These are phyloP conservation scores for Coprinopsis cinerea DNA, from an alignment of 768 basidiomycete species.

Conservation along the genomic window DNA sequence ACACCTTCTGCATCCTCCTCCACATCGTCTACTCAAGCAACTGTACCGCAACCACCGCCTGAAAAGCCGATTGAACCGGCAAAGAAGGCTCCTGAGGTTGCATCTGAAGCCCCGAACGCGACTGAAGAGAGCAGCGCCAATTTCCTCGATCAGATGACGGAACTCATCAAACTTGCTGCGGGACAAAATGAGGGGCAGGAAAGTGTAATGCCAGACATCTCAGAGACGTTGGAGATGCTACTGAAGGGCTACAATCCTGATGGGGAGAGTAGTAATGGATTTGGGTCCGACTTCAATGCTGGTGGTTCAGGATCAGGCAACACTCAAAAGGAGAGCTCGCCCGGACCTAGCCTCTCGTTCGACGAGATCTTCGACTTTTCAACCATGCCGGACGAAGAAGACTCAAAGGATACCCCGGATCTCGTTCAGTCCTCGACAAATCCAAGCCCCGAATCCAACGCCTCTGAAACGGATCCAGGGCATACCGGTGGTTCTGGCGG, in stretches of 20 bases:
- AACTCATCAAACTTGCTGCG: slow-evolving; percentile 50
- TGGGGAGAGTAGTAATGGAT: slow-evolving; percentile 25
- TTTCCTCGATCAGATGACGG: slow-evolving; percentile 60
- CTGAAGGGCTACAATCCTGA: slow-evolving; percentile 46
- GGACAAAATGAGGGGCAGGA: slow-evolving; percentile 34
- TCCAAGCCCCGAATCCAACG: slow-evolving; percentile 69
- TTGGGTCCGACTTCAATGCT: slow-evolving; percentile 24
- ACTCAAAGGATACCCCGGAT: slow-evolving; percentile 61
- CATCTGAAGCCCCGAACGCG: too few relatives aligned
- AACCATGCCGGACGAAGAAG: slow-evolving; percentile 52
- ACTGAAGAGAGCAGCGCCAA: slow-evolving; percentile 59
- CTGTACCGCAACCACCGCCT: neutral
- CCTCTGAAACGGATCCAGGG: slow-evolving; percentile 45
- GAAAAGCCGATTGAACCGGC: slow-evolving; percentile 19
- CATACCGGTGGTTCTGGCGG: too few relatives aligned
- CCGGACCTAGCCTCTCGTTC: slow-evolving; percentile 39
- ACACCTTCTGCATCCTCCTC: slow-evolving; percentile 29
- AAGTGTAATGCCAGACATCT: slow-evolving; percentile 41
- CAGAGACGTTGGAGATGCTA: slow-evolving; percentile 57
- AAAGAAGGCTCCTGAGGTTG: slow-evolving; percentile 38
- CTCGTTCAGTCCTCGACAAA: slow-evolving; percentile 68
- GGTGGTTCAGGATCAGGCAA: too few relatives aligned
- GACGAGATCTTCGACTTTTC: slow-evolving; percentile 69
- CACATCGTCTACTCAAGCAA: too few relatives aligned
- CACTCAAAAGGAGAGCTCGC: slow-evolving; percentile 22